Conservation (phyloP, 2,329 filamentous ascomycete genomes). For the Huntiella bhutanensis region DNA sequence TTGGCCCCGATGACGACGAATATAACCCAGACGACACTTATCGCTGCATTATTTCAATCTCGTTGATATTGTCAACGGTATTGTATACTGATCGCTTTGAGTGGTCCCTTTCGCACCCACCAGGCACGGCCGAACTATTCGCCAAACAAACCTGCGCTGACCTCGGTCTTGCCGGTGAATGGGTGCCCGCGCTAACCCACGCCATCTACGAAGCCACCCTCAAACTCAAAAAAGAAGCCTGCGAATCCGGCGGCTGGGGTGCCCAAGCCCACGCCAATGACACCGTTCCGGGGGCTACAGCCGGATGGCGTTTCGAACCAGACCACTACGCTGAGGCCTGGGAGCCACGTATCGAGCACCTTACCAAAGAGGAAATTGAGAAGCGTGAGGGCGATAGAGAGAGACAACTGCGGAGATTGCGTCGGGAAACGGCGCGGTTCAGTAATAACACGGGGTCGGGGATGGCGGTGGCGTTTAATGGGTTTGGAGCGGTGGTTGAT, state of each 20-base stretch:
- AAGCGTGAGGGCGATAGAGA: slow-evolving; percentile 90
- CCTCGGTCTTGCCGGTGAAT: slow-evolving; percentile 74
- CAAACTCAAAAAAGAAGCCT: slow-evolving; percentile 86
- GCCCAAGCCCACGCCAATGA: slow-evolving; percentile 66
- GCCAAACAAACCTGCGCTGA: slow-evolving; percentile 86
- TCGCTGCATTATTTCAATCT: slow-evolving; percentile 76
- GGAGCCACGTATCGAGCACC: slow-evolving; percentile 62
- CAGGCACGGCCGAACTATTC: slow-evolving; percentile 80
- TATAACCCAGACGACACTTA: slow-evolving; percentile 86
- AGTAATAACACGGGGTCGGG: slow-evolving; percentile 70
- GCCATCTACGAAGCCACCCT: slow-evolving; percentile 93
- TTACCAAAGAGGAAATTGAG: slow-evolving; percentile 94
- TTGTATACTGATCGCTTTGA: slow-evolving; percentile 96
- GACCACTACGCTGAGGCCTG: slow-evolving; percentile 72
- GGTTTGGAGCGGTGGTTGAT: slow-evolving; percentile 32
- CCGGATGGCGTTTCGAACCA: slow-evolving; percentile 89
- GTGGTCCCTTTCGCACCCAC: slow-evolving; percentile 84
- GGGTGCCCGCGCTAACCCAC: slow-evolving; percentile 84
- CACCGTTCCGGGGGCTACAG: slow-evolving; percentile 60
- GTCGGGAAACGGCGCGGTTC: slow-evolving; percentile 82
- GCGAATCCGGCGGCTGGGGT: slow-evolving; percentile 65
- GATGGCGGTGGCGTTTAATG: slow-evolving; percentile 47
- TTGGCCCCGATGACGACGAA: slow-evolving; percentile 34
- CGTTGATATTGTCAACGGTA: slow-evolving; percentile 76
- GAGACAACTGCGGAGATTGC: slow-evolving; percentile 66